These are phyloP conservation scores for Aspergillus ochraceus DNA, from an alignment of 2,329 filamentous ascomycete species.

Conservation along the genomic window DNA sequence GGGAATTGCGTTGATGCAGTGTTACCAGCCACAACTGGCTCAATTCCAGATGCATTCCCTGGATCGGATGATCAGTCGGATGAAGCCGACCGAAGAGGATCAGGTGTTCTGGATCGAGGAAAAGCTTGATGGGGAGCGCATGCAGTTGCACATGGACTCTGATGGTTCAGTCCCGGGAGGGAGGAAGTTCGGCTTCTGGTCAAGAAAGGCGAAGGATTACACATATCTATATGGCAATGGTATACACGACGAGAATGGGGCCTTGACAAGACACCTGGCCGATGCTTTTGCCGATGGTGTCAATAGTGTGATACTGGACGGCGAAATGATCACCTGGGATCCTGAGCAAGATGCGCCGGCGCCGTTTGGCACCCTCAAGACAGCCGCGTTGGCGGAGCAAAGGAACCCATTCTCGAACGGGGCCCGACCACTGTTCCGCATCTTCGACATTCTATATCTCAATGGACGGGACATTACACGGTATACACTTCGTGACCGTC, in stretches of 20 bases:
- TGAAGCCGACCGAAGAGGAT: conserved; percentile 67
- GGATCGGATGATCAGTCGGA: conserved; percentile 71
- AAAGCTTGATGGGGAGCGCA: conserved; percentile 93
- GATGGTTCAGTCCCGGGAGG: conserved; percentile 69
- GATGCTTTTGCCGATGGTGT: conserved; percentile 76
- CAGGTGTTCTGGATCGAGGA: conserved; percentile 94
- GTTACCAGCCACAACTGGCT: conserved; percentile 93
- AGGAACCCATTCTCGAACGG: conserved; percentile 67
- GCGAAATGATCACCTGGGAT: conserved; percentile 99
- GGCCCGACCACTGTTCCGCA: conserved; percentile 73
- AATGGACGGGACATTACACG: conserved; percentile 78
- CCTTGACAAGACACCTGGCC: conserved; percentile 76
- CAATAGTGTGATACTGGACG: conserved; percentile 85
- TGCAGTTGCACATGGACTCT: conserved; percentile 89
- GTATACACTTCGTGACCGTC: conserved; percentile 80
- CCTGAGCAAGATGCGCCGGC: conserved; percentile 80
- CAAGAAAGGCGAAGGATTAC: conserved; percentile 93
- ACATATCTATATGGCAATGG: conserved; percentile 87
- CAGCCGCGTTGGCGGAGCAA: conserved; percentile 78
- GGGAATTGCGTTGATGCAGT: conserved; percentile 82
- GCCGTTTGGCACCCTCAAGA: conserved; percentile 90
- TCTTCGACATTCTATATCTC: conserved; percentile 89
- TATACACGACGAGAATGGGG: conserved; percentile 70
- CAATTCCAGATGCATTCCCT: conserved; percentile 86
- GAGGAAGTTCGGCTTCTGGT: conserved; percentile 82